These are phyloP conservation scores for Viridothelium virens DNA, from an alignment of 495 filamentous ascomycete genomes.

Conservation along the genomic window DNA sequence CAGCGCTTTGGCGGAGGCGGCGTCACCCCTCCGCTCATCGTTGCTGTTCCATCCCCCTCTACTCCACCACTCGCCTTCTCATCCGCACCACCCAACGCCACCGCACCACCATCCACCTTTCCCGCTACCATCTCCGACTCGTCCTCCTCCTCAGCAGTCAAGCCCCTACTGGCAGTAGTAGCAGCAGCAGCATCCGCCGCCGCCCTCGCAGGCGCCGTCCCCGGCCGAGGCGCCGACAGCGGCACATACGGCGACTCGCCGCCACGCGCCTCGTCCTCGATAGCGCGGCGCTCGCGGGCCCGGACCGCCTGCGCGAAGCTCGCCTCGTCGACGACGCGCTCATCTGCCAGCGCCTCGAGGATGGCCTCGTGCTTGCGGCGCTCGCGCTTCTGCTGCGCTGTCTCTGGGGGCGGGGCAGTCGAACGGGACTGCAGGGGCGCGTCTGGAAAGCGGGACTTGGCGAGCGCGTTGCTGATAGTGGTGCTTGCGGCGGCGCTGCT, in stretches of 20 bases:
- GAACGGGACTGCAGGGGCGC: not conserved
- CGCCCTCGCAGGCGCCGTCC: slow-evolving; percentile 8
- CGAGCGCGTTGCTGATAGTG: not conserved
- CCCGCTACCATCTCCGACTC: slow-evolving; percentile 16
- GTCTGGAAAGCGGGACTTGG: not conserved
- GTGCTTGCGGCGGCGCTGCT: not conserved
- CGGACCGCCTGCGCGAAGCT: slow-evolving; percentile 53
- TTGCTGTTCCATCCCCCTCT: no score
- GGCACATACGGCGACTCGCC: slow-evolving; percentile 2
- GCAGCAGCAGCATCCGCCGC: not conserved
- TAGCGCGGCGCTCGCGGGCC: slow-evolving; percentile 49
- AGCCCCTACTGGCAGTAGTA: not conserved
- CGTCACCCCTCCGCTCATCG: slow-evolving; percentile 13
- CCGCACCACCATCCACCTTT: not conserved
- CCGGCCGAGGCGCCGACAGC: slow-evolving; percentile 9
- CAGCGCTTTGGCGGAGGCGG: slow-evolving; percentile 45
- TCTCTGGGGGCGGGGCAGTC: slow-evolving; percentile 29
- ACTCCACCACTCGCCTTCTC: slow-evolving; percentile 18
- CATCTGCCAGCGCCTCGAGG: slow-evolving; percentile 55
- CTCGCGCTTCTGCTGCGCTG: slow-evolving; percentile 45
- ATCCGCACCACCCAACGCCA: not conserved
- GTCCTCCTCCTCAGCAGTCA: slow-evolving; percentile 13
- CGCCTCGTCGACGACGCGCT: slow-evolving; percentile 56
- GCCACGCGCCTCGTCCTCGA: slow-evolving; percentile 38
- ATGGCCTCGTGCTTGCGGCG: slow-evolving; percentile 55